phyloP scores from a whole-genome alignment of 495 filamentous ascomycete species.

The Aspergillus asperescens region DNA sequence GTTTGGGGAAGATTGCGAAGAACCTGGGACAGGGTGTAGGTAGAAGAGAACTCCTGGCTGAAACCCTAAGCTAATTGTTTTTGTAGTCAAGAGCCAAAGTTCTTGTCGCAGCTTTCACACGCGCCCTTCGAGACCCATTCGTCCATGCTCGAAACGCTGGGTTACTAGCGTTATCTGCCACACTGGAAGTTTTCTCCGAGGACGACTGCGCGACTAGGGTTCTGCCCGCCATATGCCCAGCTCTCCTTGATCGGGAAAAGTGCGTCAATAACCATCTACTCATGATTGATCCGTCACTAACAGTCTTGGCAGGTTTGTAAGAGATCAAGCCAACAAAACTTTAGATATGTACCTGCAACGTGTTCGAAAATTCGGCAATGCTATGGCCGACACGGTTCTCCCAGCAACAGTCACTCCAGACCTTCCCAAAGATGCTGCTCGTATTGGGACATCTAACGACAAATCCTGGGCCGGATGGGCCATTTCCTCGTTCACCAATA shows the following conservation, averaged over 20 bases:
- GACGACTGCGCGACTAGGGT: constrained; percentile 84
- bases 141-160: constrained; percentile 87
- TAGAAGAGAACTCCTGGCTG: not conserved
- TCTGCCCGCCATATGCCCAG: constrained; percentile 76
- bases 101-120: constrained; percentile 81
- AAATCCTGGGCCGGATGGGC: constrained; percentile 93
- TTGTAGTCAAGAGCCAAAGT: constrained; percentile 75
- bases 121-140: constrained; percentile 88
- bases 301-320: constrained; percentile 53
- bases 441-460: constrained; percentile 72
- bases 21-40: constrained; percentile 68
- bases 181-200: constrained; percentile 78
- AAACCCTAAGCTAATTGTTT: constrained; percentile 18
- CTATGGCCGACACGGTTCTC: constrained; percentile 75
- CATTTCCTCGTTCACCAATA: constrained; percentile 98
- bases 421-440: constrained; percentile 42
- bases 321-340: constrained; percentile 87
- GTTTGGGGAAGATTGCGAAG: constrained; percentile 89
- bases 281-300: not conserved
- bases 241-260: constrained; percentile 84
- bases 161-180: constrained; percentile 77
- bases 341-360: constrained; percentile 84
- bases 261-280: constrained; percentile 24
- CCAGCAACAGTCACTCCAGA: constrained; percentile 40
- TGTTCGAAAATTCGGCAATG: constrained; percentile 67